These are phyloP conservation scores for Phytopythium chamaehyphon DNA, from an alignment of 352 stramenopile species.

Conservation along the genomic window DNA sequence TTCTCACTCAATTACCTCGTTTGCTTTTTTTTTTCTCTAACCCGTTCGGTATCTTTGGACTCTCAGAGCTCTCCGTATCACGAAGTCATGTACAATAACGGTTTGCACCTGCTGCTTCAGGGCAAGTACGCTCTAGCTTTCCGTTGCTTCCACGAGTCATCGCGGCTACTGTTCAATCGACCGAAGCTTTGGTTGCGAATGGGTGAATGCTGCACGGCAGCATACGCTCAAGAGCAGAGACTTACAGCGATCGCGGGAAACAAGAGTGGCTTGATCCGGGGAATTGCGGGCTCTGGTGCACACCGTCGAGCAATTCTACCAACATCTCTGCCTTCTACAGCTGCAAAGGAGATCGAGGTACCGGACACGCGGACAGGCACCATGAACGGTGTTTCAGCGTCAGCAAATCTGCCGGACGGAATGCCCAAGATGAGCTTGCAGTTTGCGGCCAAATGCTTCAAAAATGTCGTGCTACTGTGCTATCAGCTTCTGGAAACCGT, in stretches of 20 bases:
- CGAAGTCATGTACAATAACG: constrained; percentile 93
- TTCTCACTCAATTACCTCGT: not conserved
- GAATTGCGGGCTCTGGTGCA: constrained; percentile 69
- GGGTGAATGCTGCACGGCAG: constrained; percentile 88
- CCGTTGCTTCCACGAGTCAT: constrained; percentile 87
- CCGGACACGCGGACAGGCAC: constrained; percentile 47
- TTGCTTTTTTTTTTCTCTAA: constrained; percentile 3
- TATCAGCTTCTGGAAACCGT: constrained; percentile 62
- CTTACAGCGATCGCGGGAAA: constrained; percentile 49
- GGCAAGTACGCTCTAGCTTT: constrained; percentile 82
- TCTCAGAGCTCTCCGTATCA: constrained; percentile 65
- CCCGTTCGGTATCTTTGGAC: not conserved
- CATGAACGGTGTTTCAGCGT: constrained; percentile 23
- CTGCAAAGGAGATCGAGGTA: constrained; percentile 64
- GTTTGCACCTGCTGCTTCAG: constrained; percentile 84
- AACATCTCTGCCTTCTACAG: constrained; percentile 50
- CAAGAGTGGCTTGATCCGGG: constrained; percentile 81
- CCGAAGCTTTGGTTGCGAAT: constrained; percentile 91
- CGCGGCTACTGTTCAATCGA: constrained; percentile 87
- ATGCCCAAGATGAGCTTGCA: constrained; percentile 77
- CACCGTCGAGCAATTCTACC: constrained; percentile 83
- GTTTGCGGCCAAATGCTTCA: constrained; percentile 86
- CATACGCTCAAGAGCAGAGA: constrained; percentile 72
- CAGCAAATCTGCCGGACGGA: constrained; percentile 32
- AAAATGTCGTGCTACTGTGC: constrained; percentile 81